Evolutionary conservation across 2,329 filamentous ascomycete genomes (phyloP).

Genomic region (Botrytis porri): DNA sequence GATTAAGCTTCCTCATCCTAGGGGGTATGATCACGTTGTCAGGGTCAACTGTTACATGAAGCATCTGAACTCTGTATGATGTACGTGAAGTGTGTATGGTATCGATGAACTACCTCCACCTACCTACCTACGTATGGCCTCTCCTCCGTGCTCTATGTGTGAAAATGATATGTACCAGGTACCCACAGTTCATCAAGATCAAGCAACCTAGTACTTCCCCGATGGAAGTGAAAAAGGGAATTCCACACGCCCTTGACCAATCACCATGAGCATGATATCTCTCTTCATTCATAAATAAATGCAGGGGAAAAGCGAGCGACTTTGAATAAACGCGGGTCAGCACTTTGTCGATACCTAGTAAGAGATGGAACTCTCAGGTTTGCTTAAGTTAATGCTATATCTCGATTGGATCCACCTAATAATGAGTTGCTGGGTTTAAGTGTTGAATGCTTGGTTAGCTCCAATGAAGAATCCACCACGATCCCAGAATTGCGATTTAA

Average conservation of each 20-base stretch:
- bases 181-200: neutral
- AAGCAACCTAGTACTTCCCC: neutral
- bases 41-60: neutral
- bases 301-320: neutral
- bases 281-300: neutral
- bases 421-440: neutral
- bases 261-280: neutral
- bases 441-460: neutral
- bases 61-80: neutral
- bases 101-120: neutral
- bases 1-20: neutral
- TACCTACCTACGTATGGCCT: neutral
- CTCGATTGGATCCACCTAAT: neutral
- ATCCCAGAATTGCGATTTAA: neutral
- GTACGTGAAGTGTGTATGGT: neutral
- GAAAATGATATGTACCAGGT: neutral
- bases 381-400: neutral
- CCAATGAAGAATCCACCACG: neutral
- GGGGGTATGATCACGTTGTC: neutral
- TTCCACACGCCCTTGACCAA: neutral
- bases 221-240: neutral
- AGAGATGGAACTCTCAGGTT: neutral
- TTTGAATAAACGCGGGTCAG: slow-evolving; percentile 17
- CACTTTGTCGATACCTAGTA: neutral
- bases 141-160: too few relatives aligned